Evolutionary conservation across 306 rosid species (phyloP).

Genomic region (Rosa multiflora): DNA sequence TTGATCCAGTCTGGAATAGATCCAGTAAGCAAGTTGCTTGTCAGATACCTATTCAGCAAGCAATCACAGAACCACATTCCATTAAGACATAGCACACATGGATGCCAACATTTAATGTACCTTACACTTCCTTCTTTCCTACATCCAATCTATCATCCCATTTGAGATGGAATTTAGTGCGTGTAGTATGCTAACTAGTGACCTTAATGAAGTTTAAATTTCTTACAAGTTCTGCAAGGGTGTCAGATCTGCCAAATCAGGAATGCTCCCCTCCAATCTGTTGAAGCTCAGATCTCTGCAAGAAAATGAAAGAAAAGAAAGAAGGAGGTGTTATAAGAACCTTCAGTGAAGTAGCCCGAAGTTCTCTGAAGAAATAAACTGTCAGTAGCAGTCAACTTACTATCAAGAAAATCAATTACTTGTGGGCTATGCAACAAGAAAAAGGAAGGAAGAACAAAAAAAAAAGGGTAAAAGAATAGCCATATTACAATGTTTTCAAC

Average conservation of each 20-base stretch:
- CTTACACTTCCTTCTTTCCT: background rate
- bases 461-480: background rate
- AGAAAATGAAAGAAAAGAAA: background rate
- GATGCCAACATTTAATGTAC: background rate
- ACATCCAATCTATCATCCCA: background rate
- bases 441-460: background rate
- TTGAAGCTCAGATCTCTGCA: slow-evolving; percentile 33
- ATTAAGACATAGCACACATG: background rate
- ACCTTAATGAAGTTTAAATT: background rate
- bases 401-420: background rate
- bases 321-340: background rate
- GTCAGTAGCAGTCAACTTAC: background rate
- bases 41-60: slow-evolving; percentile 18
- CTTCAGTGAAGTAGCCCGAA: background rate
- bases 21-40: slow-evolving; percentile 31
- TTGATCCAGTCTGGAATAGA: slow-evolving; percentile 28
- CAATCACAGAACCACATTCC: background rate
- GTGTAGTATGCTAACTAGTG: slow-evolving; percentile 1
- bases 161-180: background rate
- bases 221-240: background rate
- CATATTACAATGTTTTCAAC: slow-evolving; percentile 1
- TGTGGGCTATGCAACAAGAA: background rate
- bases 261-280: slow-evolving; percentile 18
- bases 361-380: background rate
- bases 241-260: slow-evolving; percentile 6